A percentile compares a stretch with the other conserved stretches of the same genome.
phyloP scores from a whole-genome alignment of 2,329 filamentous ascomycete species.

The Annulohypoxylon truncatum region DNA sequence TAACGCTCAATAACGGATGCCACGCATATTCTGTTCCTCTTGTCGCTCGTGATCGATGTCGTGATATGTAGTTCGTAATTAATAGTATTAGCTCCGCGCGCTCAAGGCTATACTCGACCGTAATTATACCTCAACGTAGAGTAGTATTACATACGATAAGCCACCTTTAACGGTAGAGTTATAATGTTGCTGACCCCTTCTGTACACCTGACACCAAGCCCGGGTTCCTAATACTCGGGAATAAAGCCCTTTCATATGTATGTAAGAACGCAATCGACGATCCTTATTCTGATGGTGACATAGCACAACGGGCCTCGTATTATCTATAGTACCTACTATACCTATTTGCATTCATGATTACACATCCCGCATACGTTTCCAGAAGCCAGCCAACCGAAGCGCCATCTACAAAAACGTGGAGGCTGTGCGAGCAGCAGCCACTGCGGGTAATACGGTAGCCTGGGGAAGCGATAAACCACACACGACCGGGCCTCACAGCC shows the following conservation, averaged over 20 bases:
- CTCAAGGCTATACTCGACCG: background rate
- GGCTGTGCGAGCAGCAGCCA: conserved; percentile 7
- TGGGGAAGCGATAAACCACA: background rate
- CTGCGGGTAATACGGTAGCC: background rate
- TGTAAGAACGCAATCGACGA: background rate
- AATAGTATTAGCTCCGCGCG: background rate
- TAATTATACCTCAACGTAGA: background rate
- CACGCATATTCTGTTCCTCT: background rate
- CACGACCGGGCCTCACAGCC: background rate
- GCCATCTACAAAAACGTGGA: background rate
- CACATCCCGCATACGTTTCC: too few relatives aligned
- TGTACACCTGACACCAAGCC: background rate
- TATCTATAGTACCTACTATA: background rate
- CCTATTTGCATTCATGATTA: background rate
- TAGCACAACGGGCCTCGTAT: background rate
- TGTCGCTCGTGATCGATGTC: background rate
- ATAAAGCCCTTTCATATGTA: background rate
- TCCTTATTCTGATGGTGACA: background rate
- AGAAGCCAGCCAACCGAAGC: background rate
- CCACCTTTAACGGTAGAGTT: background rate
- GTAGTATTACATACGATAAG: background rate
- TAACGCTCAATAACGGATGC: background rate
- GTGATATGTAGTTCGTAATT: background rate
- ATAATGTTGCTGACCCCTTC: background rate
- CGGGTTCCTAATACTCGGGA: background rate